Percentiles rank a stretch among this genome's conserved stretches.
Conservation (phyloP, 78 protist species). For the Andalucia godoyi region DNA sequence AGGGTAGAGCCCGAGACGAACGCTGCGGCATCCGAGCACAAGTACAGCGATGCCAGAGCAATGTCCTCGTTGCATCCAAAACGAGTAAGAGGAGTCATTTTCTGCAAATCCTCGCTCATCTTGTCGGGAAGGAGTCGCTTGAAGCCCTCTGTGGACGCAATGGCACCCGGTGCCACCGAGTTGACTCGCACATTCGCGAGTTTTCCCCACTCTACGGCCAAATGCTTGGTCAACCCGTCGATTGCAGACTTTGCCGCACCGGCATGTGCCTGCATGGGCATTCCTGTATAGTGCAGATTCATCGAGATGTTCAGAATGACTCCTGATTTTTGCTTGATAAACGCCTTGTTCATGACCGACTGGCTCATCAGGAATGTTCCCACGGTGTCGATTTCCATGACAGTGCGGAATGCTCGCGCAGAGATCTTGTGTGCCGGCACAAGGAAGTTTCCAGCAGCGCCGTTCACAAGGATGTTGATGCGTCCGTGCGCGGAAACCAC, state of each 20-base stretch:
- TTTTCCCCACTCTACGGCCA: slow-evolving; percentile 17
- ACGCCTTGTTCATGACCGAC: neutral
- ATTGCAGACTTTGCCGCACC: slow-evolving; percentile 26
- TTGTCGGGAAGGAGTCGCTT: neutral
- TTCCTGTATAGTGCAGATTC: neutral
- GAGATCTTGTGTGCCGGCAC: neutral
- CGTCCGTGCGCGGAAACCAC: neutral
- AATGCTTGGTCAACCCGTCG: slow-evolving; percentile 1
- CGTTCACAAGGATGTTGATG: neutral
- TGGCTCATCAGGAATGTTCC: slow-evolving; percentile 4
- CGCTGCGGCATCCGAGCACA: slow-evolving; percentile 6
- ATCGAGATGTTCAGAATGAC: slow-evolving; percentile 6
- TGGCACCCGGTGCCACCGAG: slow-evolving; percentile 14
- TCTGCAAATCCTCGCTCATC: neutral
- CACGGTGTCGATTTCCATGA: slow-evolving; percentile 19
- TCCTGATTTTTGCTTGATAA: neutral
- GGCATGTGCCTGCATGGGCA: slow-evolving; percentile 9
- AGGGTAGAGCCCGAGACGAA: slow-evolving; percentile 11
- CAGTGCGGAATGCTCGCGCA: slow-evolving; percentile 6
- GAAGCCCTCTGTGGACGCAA: slow-evolving; percentile 7
- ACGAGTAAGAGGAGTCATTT: neutral
- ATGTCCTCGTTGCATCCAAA: slow-evolving; percentile 5
- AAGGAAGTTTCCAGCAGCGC: slow-evolving; percentile 27
- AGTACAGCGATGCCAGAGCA: slow-evolving; percentile 7
- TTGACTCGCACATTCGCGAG: slow-evolving; percentile 10